Evolutionary conservation across 345 rosid species (phyloP), one percentile per base, ranked within the genome.

Genomic region (Eucalyptus melliodora): DNA sequence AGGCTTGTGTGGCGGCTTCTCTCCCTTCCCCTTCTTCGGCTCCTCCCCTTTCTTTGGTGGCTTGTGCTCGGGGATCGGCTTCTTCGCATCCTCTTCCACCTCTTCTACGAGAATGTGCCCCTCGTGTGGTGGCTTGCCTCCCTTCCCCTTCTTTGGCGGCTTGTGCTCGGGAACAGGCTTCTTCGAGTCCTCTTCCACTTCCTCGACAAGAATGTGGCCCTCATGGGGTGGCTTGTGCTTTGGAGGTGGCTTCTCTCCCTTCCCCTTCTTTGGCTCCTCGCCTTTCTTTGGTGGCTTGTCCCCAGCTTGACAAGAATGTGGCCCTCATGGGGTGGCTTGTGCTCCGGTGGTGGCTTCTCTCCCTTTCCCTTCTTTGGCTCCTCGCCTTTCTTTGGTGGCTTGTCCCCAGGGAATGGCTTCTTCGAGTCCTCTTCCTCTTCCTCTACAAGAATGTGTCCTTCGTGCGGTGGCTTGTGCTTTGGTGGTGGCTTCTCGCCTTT

Each of bases 1-100:
- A 21, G 91, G 93, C 62, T 80, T 44, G 40, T 65, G 89, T 8
- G 90, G 89, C 10, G 92, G 91, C 88, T 91, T 90, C 60, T 91
- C 86, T 16, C 90, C 86, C 59, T 88, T 90, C 8, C 88, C 62
- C 65, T 77, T 86, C 83, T 37, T 19, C 4, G 87, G 93, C 7
- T 87, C 51, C 26, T 87, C 89, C 86, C 40, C 50, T 86, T 88
- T 55, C 87, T 72, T 72, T 1, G 89, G 89, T 31, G 89, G 89
- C 89, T 88, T 67, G 45, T 77, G 45, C 27, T 37, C 83, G 15
- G 83, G 83, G 47, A 77, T 37, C 3, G 83, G 83, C 83, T 77
- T 77, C 83, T 77, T 77, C 9, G 16, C 83, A 77, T 77, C 83
- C 83, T 37, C 83, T 77, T 77, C 83, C 45, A 77, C 83, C 45